Base-by-base conservation (phyloP, 176 grass and related monocot species). In the Phoenix roebelenii region DNA sequence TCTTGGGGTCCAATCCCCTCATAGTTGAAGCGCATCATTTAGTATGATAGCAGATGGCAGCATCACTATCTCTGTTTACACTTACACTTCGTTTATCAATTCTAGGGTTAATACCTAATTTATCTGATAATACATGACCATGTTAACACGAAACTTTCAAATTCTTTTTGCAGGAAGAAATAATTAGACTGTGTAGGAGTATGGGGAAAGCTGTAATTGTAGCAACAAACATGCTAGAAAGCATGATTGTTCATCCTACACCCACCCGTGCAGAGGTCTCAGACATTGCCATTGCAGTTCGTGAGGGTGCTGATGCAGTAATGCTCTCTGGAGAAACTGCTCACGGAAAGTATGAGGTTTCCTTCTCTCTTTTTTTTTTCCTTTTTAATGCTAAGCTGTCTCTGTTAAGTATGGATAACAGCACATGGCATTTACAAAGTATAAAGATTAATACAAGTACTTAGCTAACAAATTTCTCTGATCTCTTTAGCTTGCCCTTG, bases 261-360 rank as follows among this genome's bases (percentile, higher is more conserved):
- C 93, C 93, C 55, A 98, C 93, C 25, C 81, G 93, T 53, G 93
- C 93, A 28, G 93, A 98, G 76, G 87, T 98, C 65, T 98, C 93
- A 50, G 93, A 98, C 64, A 98, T 98, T 73, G 93, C 93, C 67
- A 92, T 98, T 70, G 93, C 93, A 74, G 93, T 92, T 23, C 93
- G 93, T 60, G 93, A 98, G 74, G 93, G 93, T 85, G 67, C 85
- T 81, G 93, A 98, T 71, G 93, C 84, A 44, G 74, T 98, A 59
- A 98, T 98, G 93, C 93, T 98, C 76, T 98, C 93, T 74, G 93
- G 93, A 61, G 93, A 98, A 80, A 98, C 93, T 75, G 93, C 93
- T 44, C 93, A 98, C 58, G 93, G 93, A 63, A 98, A 98, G 93
- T 98, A 98, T 50, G 93, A 58, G 16, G 53, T 64, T 4, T 22